phyloP scores from a whole-genome alignment of 495 filamentous ascomycete genomes.

The Talaromyces borbonicus region DNA sequence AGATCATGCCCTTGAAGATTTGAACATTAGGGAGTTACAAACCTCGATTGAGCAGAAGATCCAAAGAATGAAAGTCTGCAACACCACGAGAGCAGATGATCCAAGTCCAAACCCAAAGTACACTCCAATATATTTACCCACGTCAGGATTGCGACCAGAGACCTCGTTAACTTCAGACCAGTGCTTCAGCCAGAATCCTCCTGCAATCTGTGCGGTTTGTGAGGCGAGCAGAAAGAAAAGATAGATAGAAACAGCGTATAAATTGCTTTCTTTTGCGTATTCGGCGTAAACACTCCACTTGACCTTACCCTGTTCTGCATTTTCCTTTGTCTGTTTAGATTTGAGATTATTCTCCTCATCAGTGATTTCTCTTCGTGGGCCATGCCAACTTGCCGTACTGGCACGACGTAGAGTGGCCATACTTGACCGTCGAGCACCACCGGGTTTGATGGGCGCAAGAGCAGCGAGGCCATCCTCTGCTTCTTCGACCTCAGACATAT shows the following conservation, averaged over 20 bases:
- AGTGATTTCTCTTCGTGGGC: constrained; percentile 66
- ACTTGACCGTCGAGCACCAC: constrained; percentile 48
- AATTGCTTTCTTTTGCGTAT: constrained; percentile 90
- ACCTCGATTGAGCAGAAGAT: constrained; percentile 98
- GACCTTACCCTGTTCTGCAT: constrained; percentile 86
- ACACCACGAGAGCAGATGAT: constrained; percentile 71
- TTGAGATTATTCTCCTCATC: constrained; percentile 77
- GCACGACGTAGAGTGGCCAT: constrained; percentile 74
- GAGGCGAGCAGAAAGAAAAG: constrained; percentile 63
- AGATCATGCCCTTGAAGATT: constrained; percentile 10
- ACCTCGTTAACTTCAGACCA: constrained; percentile 76
- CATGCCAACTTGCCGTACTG: constrained; percentile 82
- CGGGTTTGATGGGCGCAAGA: constrained; percentile 60
- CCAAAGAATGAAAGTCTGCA: constrained; percentile 94
- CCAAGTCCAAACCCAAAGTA: constrained; percentile 93
- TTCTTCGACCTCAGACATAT: constrained; percentile 54
- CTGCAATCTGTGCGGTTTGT: constrained; percentile 71
- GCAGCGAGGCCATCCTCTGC: constrained; percentile 57
- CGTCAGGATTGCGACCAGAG: constrained; percentile 55
- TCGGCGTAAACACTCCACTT: constrained; percentile 87
- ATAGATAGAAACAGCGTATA: constrained; percentile 76
- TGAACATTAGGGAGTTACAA: constrained; percentile 19
- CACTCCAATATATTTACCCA: constrained; percentile 86
- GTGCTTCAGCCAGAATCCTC: constrained; percentile 84
- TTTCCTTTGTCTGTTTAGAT: constrained; percentile 79